Evolutionary conservation across 169 alveolate species (phyloP).

Genomic region (Cryptosporidium muris): DNA sequence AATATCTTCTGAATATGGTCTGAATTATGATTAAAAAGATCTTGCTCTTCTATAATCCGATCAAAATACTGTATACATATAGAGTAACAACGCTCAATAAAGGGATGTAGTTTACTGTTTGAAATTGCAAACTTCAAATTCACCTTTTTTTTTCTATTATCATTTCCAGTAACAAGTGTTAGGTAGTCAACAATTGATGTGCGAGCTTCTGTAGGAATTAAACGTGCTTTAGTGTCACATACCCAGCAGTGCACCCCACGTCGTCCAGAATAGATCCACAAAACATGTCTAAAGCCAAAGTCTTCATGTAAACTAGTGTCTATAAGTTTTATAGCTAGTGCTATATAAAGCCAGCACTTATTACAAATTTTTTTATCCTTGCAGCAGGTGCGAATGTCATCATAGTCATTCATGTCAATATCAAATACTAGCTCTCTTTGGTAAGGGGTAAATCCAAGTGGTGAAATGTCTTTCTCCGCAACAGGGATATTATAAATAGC

Average conservation of each 20-base stretch:
- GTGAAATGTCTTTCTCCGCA: conserved; percentile 76
- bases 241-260: conserved; percentile 99
- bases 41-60: conserved; percentile 23
- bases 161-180: conserved; percentile 76
- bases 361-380: conserved; percentile 93
- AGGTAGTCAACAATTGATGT: conserved; percentile 80
- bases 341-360: conserved; percentile 93
- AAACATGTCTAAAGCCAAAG: conserved; percentile 91
- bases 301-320: conserved; percentile 88
- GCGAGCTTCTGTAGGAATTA: conserved; percentile 79
- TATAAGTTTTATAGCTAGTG: conserved; percentile 82
- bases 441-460: conserved; percentile 49
- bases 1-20: conserved; percentile 29
- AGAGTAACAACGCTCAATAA: conserved; percentile 23
- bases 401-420: conserved; percentile 99
- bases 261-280: conserved; percentile 98
- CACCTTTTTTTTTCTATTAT: conserved; percentile 78
- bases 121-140: conserved; percentile 41
- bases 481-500: conserved; percentile 91
- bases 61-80: conserved; percentile 53
- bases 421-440: conserved; percentile 94
- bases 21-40: conserved; percentile 12
- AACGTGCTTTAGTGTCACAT: conserved; percentile 85
- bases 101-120: conserved; percentile 20
- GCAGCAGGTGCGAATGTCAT: conserved; percentile 98